Conservation (phyloP, 2,329 filamentous ascomycete genomes). For the Plenodomus biglobosus region DNA sequence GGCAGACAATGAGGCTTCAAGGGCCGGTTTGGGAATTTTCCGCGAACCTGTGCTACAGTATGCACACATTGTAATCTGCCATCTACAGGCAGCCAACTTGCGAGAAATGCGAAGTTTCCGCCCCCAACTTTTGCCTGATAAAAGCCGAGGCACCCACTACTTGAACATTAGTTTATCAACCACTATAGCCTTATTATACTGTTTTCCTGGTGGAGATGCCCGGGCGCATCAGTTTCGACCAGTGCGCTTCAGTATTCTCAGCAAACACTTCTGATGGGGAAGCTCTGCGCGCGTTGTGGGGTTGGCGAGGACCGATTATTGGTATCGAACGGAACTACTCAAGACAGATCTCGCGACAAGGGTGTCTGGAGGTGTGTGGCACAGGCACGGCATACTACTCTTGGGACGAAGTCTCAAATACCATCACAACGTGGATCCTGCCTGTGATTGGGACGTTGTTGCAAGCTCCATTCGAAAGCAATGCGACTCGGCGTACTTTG, state of each 20-base stretch:
- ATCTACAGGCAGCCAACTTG: not conserved
- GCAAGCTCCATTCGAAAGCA: conserved; percentile 48
- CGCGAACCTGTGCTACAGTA: not conserved
- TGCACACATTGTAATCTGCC: not conserved
- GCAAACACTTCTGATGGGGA: conserved; percentile 4
- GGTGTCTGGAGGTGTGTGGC: conserved; percentile 42
- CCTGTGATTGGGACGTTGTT: conserved; percentile 44
- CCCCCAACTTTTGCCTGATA: not conserved
- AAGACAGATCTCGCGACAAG: conserved; percentile 36
- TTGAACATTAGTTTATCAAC: not conserved
- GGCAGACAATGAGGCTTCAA: not conserved
- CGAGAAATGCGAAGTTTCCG: not conserved
- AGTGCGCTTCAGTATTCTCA: conserved; percentile 5
- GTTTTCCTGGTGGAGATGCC: conserved; percentile 5
- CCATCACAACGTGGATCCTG: conserved; percentile 47
- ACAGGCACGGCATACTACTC: conserved; percentile 34
- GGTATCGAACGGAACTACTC: conserved; percentile 9
- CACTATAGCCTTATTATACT: not conserved
- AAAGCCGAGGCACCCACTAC: not conserved
- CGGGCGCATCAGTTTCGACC: conserved; percentile 8
- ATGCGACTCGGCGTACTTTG: conserved; percentile 40
- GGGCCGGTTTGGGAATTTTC: not conserved
- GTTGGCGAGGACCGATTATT: conserved; percentile 20
- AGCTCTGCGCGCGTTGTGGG: conserved; percentile 13
- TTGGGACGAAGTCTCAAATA: conserved; percentile 35